These are phyloP conservation scores for Triticum turgidum DNA, from an alignment of 176 grass and related monocot species.

Conservation along the genomic window DNA sequence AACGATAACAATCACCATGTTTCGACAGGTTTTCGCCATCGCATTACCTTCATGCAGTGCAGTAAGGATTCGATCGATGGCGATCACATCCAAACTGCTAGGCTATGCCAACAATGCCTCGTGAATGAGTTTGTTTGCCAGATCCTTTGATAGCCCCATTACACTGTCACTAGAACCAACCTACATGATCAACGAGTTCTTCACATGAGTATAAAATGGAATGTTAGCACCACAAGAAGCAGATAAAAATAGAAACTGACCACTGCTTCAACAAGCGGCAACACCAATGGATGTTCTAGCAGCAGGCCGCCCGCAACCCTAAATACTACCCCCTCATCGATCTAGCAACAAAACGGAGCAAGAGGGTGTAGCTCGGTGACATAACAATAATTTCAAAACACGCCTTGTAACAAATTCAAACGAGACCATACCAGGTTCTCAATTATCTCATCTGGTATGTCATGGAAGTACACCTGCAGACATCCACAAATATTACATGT, in stretches of 20 bases:
- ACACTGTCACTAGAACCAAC: constrained; percentile 81
- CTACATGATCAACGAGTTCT: constrained; percentile 26
- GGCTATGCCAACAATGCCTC: constrained; percentile 37
- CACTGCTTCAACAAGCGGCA: constrained; percentile 96
- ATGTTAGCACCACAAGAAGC: background rate
- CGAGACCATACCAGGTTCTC: constrained; percentile 65
- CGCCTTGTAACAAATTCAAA: background rate
- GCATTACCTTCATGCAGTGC: background rate
- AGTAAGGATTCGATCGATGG: background rate
- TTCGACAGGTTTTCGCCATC: background rate
- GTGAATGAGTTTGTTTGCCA: constrained; percentile 65
- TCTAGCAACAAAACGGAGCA: constrained; percentile 38
- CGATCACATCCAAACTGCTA: background rate
- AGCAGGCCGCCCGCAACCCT: constrained; percentile 85
- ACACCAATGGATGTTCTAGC: constrained; percentile 76
- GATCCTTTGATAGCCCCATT: constrained; percentile 79
- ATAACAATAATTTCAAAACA: background rate
- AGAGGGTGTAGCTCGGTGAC: background rate
- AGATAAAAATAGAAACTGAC: constrained; percentile 42
- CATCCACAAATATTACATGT: background rate
- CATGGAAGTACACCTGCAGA: constrained; percentile 90
- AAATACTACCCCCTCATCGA: constrained; percentile 85
- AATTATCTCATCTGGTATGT: constrained; percentile 88
- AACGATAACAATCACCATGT: background rate
- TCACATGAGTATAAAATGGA: background rate